Evolutionary conservation across 129 eudicot species (phyloP), one percentile per base, ranked within the genome.

Genomic region (Pseudognaphalium luteoalbum): DNA sequence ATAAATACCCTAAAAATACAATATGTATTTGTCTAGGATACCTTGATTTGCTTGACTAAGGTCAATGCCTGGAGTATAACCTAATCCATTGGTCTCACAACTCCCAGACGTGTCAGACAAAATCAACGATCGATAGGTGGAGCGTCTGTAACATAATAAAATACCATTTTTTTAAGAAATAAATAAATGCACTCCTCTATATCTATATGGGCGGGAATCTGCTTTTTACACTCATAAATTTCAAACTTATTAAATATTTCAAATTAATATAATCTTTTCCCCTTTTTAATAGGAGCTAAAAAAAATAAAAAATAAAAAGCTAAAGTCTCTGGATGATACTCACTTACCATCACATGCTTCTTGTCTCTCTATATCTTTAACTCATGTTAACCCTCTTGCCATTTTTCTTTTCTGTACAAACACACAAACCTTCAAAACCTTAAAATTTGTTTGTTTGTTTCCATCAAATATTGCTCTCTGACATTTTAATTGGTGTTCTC

Each of bases 301-400:
- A 3, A 51, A 50, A 51, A 29, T 0, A 56, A 34, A 4, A 59
- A 35, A 5, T 0, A 59, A 67, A 58, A 68, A 17, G 7, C 29
- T 41, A 19, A 63, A 71, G 44, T 22, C 62, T 64, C 59, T 25
- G 28, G 28, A 25, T 25, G 17, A 59, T 54, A 60, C n/a, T 78
- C 82, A 60, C 82, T 64, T 17, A 63, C 50, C 60, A 52, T 80
- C 83, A 80, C 75, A 80, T 80, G 79, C 77, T 35, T 17, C 67
- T 58, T 61, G 64, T 47, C 77, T 32, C 64, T 63, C 19, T 64
- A 64, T 64, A 32, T 42, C 71, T 64, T 5, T 59, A 71, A 60
- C 82, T 70, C 76, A 78, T 60, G 77, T 62, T 70, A 42, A 25
- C 28, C 33, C 65, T 66, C 70, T 68, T 68, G 83, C 79, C 79